phyloP scores from a whole-genome alignment of 2,329 filamentous ascomycete genomes.

The Blastomyces gilchristii region DNA sequence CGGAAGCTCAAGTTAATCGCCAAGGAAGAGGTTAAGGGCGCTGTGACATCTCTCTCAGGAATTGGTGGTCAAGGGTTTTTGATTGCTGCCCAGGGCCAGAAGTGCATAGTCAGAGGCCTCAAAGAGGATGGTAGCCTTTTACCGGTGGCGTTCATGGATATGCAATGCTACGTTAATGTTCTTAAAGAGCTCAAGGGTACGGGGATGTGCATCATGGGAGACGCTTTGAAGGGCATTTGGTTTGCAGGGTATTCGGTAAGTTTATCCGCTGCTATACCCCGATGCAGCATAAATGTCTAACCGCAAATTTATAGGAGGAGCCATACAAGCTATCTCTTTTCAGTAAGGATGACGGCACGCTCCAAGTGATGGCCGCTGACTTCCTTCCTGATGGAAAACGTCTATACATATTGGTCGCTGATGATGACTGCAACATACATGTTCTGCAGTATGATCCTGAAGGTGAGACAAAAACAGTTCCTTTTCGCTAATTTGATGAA shows the following conservation, averaged over 20 bases:
- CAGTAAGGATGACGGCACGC: constrained; percentile 67
- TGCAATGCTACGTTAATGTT: constrained; percentile 86
- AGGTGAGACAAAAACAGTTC: constrained; percentile 47
- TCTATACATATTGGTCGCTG: constrained; percentile 70
- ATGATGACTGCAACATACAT: constrained; percentile 77
- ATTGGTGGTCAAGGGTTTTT: constrained; percentile 81
- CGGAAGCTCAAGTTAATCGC: constrained; percentile 75
- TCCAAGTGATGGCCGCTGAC: constrained; percentile 73
- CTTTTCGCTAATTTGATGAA: constrained; percentile 16
- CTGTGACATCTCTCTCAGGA: constrained; percentile 75
- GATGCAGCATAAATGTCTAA: background rate
- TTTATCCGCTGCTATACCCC: constrained; percentile 7
- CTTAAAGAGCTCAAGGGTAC: constrained; percentile 73
- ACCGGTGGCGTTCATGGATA: constrained; percentile 94
- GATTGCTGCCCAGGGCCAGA: constrained; percentile 86
- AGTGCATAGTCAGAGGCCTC: constrained; percentile 90
- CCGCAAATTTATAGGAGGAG: constrained; percentile 52
- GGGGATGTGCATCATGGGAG: constrained; percentile 76
- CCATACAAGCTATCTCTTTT: constrained; percentile 92
- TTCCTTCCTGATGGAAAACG: constrained; percentile 79
- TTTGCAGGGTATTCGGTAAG: constrained; percentile 78
- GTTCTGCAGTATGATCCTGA: constrained; percentile 91
- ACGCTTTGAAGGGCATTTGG: constrained; percentile 90
- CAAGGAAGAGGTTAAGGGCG: constrained; percentile 84
- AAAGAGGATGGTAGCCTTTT: constrained; percentile 90